These are phyloP conservation scores for Verticillium zaregamsianum DNA, from an alignment of 2,329 filamentous ascomycete species.

Conservation along the genomic window DNA sequence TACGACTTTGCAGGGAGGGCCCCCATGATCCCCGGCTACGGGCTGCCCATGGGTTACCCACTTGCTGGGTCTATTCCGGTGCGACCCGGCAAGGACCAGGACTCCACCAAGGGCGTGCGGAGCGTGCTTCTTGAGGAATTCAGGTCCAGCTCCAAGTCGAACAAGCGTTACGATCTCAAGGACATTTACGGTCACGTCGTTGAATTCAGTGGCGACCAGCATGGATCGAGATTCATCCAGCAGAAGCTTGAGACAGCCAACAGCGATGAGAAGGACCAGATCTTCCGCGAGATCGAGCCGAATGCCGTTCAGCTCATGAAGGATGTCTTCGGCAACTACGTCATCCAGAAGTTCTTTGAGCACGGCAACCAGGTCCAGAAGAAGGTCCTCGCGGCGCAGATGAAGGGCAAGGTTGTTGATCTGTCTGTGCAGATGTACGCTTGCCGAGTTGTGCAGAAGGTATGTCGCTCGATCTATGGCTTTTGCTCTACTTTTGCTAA, in stretches of 20 bases:
- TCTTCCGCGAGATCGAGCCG: constrained; percentile 81
- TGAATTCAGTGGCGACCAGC: constrained; percentile 93
- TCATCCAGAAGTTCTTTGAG: constrained; percentile 96
- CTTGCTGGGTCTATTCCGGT: constrained; percentile 22
- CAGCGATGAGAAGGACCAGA: constrained; percentile 88
- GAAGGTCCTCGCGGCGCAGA: constrained; percentile 75
- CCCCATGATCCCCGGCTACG: constrained; percentile 18
- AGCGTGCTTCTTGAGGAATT: constrained; percentile 79
- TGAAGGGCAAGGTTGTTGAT: constrained; percentile 78
- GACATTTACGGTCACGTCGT: constrained; percentile 86
- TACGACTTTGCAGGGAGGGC: background rate
- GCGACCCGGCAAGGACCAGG: constrained; percentile 48
- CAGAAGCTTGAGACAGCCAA: constrained; percentile 88
- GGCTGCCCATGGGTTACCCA: constrained; percentile 20
- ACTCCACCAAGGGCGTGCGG: constrained; percentile 57
- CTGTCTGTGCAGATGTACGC: constrained; percentile 88
- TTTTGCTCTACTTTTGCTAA: constrained; percentile 1
- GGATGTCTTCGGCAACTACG: constrained; percentile 97
- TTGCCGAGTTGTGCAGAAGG: constrained; percentile 94
- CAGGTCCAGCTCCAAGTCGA: constrained; percentile 67
- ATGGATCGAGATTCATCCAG: constrained; percentile 94
- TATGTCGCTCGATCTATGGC: constrained; percentile 29
- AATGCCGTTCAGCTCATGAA: constrained; percentile 89
- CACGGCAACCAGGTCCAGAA: constrained; percentile 94
- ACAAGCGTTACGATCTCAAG: constrained; percentile 73